Evolutionary conservation across 2,329 filamentous ascomycete species (phyloP).

Genomic region (Hymenoscyphus albidus): DNA sequence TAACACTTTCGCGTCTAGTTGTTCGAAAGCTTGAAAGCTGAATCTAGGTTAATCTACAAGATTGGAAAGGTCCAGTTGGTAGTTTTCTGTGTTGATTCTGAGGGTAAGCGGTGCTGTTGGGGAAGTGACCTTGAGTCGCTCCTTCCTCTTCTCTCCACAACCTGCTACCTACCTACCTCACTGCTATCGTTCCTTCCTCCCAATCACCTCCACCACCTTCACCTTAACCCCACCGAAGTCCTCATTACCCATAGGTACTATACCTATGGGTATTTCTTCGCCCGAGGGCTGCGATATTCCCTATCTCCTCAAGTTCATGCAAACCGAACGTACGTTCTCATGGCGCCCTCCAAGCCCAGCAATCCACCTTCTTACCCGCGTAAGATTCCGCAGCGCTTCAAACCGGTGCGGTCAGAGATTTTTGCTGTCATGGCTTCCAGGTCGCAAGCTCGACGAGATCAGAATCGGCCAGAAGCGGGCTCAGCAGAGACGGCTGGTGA

Average conservation of each 20-base stretch:
- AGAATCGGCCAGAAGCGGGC: not conserved
- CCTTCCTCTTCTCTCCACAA: not conserved
- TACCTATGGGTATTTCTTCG: not conserved
- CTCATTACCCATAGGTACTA: not conserved
- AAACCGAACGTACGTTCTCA: not conserved
- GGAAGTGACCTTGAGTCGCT: not conserved
- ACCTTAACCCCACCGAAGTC: not conserved
- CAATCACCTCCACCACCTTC: not conserved
- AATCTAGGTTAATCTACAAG: too few relatives aligned
- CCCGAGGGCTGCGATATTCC: not conserved
- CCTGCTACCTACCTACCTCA: not conserved
- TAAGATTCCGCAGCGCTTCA: not conserved
- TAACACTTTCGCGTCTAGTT: too few relatives aligned
- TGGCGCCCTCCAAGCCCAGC: not conserved
- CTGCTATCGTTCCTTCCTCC: not conserved
- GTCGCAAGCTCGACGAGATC: not conserved
- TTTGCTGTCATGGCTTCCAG: not conserved
- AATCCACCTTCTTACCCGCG: not conserved
- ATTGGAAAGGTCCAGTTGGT: too few relatives aligned
- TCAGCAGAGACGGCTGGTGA: not conserved
- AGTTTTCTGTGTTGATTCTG: too few relatives aligned
- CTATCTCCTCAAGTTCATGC: not conserved
- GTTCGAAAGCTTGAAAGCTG: too few relatives aligned
- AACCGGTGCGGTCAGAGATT: not conserved
- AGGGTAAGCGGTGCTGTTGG: too few relatives aligned